Evolutionary conservation across 352 stramenopile genomes (phyloP).

Genomic region (Phytophthora fragariaefolia): DNA sequence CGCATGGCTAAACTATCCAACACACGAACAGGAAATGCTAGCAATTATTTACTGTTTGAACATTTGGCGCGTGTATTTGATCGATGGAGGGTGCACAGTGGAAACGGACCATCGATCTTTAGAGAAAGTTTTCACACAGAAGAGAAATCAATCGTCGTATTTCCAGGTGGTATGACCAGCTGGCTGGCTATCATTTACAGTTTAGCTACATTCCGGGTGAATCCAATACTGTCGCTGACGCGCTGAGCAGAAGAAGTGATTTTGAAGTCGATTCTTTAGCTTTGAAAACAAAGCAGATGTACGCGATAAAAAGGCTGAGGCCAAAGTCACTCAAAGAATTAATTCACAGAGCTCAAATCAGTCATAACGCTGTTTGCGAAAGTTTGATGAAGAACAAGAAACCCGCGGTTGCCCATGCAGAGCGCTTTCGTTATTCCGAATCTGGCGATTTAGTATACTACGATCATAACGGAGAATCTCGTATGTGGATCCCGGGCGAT

Average conservation of each 20-base stretch:
- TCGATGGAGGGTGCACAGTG: conserved; percentile 10
- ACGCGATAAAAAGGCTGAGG: neutral
- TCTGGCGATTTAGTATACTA: conserved; percentile 6
- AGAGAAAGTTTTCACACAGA: conserved; percentile 10
- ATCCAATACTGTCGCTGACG: conserved; percentile 16
- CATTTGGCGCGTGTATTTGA: conserved; percentile 17
- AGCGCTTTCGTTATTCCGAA: conserved; percentile 14
- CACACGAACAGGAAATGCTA: conserved; percentile 24
- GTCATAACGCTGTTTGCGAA: neutral
- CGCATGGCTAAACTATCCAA: conserved; percentile 24
- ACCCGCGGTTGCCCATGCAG: neutral
- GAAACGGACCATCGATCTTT: conserved; percentile 16
- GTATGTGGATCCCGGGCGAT: conserved; percentile 1
- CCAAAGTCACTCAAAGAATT: conserved; percentile 2
- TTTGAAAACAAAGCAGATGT: conserved; percentile 8
- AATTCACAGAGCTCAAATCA: conserved; percentile 14
- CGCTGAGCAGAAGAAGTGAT: neutral
- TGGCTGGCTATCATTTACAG: conserved; percentile 2
- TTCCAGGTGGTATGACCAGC: conserved; percentile 8
- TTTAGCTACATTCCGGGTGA: conserved; percentile 10
- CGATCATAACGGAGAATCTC: conserved; percentile 1
- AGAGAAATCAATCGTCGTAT: conserved; percentile 12
- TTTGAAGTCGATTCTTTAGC: conserved; percentile 11
- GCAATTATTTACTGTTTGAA: conserved; percentile 18
- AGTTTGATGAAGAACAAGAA: conserved; percentile 2